Base-by-base conservation (phyloP, 257 asterid genomes). In the Datura wrightii region DNA sequence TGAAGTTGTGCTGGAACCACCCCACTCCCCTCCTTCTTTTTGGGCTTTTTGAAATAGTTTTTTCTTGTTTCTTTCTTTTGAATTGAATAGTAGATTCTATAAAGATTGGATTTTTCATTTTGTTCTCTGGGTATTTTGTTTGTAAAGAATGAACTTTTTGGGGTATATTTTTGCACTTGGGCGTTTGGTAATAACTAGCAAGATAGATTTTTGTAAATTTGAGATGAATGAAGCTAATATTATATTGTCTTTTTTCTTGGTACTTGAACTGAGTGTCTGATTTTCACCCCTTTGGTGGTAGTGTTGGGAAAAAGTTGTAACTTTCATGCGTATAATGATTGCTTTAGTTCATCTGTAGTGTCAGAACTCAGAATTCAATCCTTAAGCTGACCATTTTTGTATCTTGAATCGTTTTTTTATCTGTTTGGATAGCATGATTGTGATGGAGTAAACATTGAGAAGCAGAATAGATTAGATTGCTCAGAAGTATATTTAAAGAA, bases 201-300 rank as follows among this genome's bases (percentile, higher is more conserved):
- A 24, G 31, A 24, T 24, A 24, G 31, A 24, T 24, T 24, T 24
- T 24, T 24, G 31, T 24, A 24, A 24, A 0, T 24, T 24, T 24
- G 31, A 37, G 76, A 67, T 67, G 50, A 67, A 67, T 37, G 76
- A 67, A 67, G 76, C 50, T 37, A 10, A 67, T 67, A 15, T 67
- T 62, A 9, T 41, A 70, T 70, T 16, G 34, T 70, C 24, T 66
- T 18, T 65, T 65, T 13, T 34, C 0, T 65, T 65, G 46, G 50
- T 66, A 3, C 52, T 39, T 67, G 50, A 67, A 67, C 14, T 50
- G 76, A 13, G 1, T 8, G 31, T 39, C 7, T 39, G 34, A 31
- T 39, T 67, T 67, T 67, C 52, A 39, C 0, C 52, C 2, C 50
- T 66, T 67, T 67, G 31, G 52, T 15, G 31, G 78, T 67, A 19